Evolutionary conservation across 1,139 yeast species (phyloP).

Genomic region (Debaryomycetaceae sp.): DNA sequence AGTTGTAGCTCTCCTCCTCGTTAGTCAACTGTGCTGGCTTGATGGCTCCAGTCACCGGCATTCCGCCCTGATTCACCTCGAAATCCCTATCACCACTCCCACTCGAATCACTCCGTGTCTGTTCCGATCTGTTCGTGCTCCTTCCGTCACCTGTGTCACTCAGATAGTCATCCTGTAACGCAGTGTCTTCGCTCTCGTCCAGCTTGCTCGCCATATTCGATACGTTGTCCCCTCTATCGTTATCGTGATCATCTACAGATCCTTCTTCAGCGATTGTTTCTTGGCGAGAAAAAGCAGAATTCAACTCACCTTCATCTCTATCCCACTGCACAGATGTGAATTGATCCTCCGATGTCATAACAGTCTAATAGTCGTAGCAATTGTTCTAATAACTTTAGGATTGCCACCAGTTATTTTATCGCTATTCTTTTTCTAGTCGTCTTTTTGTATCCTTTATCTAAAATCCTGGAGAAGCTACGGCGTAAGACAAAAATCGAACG

Average conservation of each 20-base stretch:
- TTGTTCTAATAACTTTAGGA: not conserved
- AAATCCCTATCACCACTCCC: not conserved
- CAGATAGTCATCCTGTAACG: not conserved
- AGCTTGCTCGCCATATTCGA: conserved; percentile 1
- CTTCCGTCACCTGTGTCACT: not conserved
- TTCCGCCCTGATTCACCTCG: not conserved
- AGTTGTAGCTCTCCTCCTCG: conserved; percentile 4
- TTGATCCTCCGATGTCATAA: conserved; percentile 42
- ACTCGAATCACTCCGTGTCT: conserved; percentile 1
- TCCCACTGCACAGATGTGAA: conserved; percentile 61
- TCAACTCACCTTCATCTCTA: conserved; percentile 34
- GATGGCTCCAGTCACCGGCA: not conserved
- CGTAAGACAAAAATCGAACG: not conserved
- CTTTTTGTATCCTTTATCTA: not conserved
- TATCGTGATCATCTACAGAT: conserved; percentile 4
- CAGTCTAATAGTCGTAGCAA: not conserved
- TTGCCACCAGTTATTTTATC: conserved; percentile 7
- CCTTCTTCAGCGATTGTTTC: conserved; percentile 11
- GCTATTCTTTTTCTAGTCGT: not conserved
- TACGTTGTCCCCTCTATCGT: conserved; percentile 4
- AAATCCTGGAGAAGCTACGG: not conserved
- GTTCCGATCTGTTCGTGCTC: not conserved
- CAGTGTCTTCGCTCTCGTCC: not conserved
- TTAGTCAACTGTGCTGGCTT: not conserved
- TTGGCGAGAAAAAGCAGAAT: conserved; percentile 2